Evolutionary conservation across 306 rosid species (phyloP).

Genomic region (Medicago lupulina): DNA sequence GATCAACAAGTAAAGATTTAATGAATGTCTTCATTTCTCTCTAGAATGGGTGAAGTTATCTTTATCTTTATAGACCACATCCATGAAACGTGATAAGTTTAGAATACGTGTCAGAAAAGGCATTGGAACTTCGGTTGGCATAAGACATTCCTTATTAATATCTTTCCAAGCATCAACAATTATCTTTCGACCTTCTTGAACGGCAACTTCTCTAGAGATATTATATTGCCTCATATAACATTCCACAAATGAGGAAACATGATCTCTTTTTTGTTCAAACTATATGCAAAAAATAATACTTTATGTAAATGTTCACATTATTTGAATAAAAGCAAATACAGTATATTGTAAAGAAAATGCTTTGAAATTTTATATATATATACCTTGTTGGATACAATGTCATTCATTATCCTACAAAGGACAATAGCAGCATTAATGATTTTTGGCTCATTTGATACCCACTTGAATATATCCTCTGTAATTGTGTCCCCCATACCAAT

Average conservation of each 20-base stretch:
- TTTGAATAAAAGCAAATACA: not conserved
- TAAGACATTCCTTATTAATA: constrained; percentile 38
- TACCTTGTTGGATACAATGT: constrained; percentile 53
- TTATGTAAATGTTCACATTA: not conserved
- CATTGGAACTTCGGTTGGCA: constrained; percentile 28
- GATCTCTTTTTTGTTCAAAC: constrained; percentile 49
- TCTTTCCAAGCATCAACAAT: constrained; percentile 49
- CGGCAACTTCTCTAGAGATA: constrained; percentile 38
- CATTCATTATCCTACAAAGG: constrained; percentile 18
- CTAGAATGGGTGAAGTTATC: not conserved
- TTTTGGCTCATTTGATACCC: not conserved
- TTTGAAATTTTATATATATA: not conserved
- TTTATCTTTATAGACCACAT: constrained; percentile 27
- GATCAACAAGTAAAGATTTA: not conserved
- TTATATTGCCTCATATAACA: constrained; percentile 36
- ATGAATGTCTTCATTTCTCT: not conserved
- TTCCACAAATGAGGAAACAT: not conserved
- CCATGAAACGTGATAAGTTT: constrained; percentile 12
- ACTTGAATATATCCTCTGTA: constrained; percentile 27
- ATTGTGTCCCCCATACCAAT: constrained; percentile 44
- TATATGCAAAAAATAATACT: not conserved
- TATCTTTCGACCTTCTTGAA: constrained; percentile 15
- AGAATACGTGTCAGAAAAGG: constrained; percentile 3
- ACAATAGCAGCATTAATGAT: not conserved
- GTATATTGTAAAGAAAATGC: not conserved